These are phyloP conservation scores for Solanum clarkiae DNA, from an alignment of 257 asterid genomes.

Conservation along the genomic window DNA sequence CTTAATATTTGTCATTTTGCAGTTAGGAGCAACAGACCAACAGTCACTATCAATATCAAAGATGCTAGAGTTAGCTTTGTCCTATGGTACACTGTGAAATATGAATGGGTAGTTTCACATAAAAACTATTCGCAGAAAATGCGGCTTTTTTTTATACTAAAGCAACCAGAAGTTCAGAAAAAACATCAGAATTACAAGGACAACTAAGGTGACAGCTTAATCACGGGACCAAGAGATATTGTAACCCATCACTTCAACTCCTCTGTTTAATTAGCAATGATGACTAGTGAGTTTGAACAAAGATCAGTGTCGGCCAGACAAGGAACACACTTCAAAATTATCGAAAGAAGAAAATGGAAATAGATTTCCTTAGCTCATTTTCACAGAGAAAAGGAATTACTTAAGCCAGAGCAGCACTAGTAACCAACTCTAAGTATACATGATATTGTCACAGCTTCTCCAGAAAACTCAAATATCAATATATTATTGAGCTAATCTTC, in stretches of 20 bases:
- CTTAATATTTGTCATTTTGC: background rate
- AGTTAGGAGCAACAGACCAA: background rate
- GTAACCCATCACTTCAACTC: background rate
- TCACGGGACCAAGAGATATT: background rate
- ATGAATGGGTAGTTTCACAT: background rate
- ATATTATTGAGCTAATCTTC: background rate
- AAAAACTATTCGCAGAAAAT: background rate
- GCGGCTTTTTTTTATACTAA: background rate
- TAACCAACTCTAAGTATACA: background rate
- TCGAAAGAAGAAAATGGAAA: background rate
- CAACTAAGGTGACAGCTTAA: background rate
- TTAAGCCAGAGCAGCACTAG: background rate
- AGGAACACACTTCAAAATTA: background rate
- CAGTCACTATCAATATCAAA: background rate
- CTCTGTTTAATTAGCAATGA: background rate
- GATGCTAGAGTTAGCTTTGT: background rate
- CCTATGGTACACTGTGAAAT: background rate
- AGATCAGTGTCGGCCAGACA: background rate
- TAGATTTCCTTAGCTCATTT: background rate
- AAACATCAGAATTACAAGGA: background rate
- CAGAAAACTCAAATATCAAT: background rate
- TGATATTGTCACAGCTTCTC: background rate
- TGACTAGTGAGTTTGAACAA: background rate
- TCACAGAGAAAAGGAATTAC: background rate
- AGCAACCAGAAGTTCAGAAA: background rate